These are phyloP conservation scores for Xylariaceae sp. DNA, from an alignment of 2,329 filamentous ascomycete species.

Conservation along the genomic window DNA sequence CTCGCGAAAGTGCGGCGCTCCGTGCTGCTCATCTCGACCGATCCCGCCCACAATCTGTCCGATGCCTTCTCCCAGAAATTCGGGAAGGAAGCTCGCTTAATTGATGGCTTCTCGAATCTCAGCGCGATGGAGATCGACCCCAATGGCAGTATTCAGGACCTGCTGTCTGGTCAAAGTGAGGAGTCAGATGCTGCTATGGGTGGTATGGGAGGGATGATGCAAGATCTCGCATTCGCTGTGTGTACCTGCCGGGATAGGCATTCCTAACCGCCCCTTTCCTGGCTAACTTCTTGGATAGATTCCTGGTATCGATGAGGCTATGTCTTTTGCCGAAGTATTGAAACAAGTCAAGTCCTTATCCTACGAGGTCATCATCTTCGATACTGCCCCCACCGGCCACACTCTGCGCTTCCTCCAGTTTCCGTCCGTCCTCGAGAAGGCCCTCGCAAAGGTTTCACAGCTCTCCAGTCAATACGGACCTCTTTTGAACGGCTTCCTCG, in stretches of 20 bases:
- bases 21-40: constrained; percentile 95
- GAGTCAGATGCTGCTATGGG: constrained; percentile 54
- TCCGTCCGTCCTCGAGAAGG: constrained; percentile 96
- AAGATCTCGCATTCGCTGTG: constrained; percentile 94
- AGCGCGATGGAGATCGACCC: constrained; percentile 99
- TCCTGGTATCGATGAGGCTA: constrained; percentile 96
- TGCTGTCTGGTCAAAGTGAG: constrained; percentile 73
- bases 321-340: constrained; percentile 98
- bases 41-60: constrained; percentile 95
- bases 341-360: constrained; percentile 99
- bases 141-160: constrained; percentile 94
- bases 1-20: constrained; percentile 92
- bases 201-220: constrained; percentile 91
- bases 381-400: constrained; percentile 96
- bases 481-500: constrained; percentile 89
- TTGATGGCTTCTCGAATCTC: constrained; percentile 89
- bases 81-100: constrained; percentile 90
- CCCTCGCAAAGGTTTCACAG: constrained; percentile 93
- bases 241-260: too few relatives aligned
- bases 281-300: constrained; percentile 54
- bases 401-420: constrained; percentile 98
- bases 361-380: constrained; percentile 99
- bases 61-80: constrained; percentile 99
- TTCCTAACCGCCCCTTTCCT: too few relatives aligned
- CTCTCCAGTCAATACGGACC: constrained; percentile 92